Percentiles rank a stretch among this genome's conserved stretches.
Evolutionary conservation across 768 basidiomycete genomes (phyloP).

Genomic region (Collybia sordida): DNA sequence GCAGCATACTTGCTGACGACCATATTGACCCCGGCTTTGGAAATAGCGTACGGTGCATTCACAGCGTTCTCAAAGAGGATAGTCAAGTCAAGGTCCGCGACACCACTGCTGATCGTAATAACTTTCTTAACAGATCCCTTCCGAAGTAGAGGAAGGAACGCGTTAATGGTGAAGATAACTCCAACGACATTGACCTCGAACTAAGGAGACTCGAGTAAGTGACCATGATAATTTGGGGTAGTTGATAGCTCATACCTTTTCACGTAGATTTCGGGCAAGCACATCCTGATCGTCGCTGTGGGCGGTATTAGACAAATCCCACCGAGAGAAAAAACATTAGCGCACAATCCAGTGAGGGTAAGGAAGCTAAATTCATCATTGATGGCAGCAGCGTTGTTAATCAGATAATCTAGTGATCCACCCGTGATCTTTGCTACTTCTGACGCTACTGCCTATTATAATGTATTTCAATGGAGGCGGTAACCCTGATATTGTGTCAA

Average conservation of each 20-base stretch:
- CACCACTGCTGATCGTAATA: conserved; percentile 27
- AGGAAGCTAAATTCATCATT: conserved; percentile 4
- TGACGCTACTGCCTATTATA: conserved; percentile 23
- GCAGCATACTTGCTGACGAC: conserved; percentile 34
- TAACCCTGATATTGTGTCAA: conserved; percentile 5
- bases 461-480: background rate
- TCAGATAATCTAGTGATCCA: conserved; percentile 33
- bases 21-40: conserved; percentile 38
- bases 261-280: too few species aligned
- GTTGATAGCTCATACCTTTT: background rate
- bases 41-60: conserved; percentile 26
- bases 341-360: conserved; percentile 22
- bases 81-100: conserved; percentile 26
- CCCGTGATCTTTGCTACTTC: conserved; percentile 25
- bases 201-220: conserved; percentile 3
- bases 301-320: background rate
- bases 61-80: conserved; percentile 9
- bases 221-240: background rate
- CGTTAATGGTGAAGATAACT: conserved; percentile 31
- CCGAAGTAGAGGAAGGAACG: conserved; percentile 37
- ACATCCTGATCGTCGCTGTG: too few species aligned
- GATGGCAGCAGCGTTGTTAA: conserved; percentile 33
- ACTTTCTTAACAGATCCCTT: conserved; percentile 32
- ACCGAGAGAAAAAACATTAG: background rate
- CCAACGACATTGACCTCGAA: conserved; percentile 34